phyloP scores from a whole-genome alignment of 345 rosid species.

The Kandelia obovata region DNA sequence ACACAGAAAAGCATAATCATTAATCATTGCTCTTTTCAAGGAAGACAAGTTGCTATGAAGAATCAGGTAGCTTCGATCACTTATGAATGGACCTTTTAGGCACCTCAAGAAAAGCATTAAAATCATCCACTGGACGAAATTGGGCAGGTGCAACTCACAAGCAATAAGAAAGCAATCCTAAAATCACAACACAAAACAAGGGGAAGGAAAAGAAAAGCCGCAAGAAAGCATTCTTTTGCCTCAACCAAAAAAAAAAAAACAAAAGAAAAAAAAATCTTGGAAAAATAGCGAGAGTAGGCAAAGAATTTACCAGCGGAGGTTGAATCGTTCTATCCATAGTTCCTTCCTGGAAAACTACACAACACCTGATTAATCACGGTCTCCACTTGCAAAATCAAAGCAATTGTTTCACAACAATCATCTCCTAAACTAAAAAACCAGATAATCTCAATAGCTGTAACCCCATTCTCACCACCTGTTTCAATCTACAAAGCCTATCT shows the following conservation, averaged over 20 bases:
- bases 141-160: background rate
- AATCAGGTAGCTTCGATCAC: background rate
- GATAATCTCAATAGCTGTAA: slow-evolving; percentile 11
- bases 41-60: background rate
- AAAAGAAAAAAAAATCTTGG: background rate
- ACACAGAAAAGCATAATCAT: background rate
- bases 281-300: slow-evolving; percentile 9
- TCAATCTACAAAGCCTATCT: background rate
- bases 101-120: background rate
- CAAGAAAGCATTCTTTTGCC: slow-evolving; percentile 6
- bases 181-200: background rate
- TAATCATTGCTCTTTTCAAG: background rate
- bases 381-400: slow-evolving; percentile 27
- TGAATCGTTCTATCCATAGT: slow-evolving; percentile 63
- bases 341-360: slow-evolving; percentile 19
- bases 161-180: background rate
- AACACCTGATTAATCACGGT: slow-evolving; percentile 23
- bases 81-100: background rate
- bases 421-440: slow-evolving; percentile 9
- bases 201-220: background rate
- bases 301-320: slow-evolving; percentile 62
- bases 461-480: slow-evolving; percentile 2
- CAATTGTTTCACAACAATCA: slow-evolving; percentile 17
- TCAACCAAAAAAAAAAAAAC: slow-evolving; percentile 8
- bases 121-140: background rate